A percentile compares a stretch with the other conserved stretches of the same genome.
phyloP scores from a whole-genome alignment of 495 filamentous ascomycete species.

The Baudoinia panamericana region DNA sequence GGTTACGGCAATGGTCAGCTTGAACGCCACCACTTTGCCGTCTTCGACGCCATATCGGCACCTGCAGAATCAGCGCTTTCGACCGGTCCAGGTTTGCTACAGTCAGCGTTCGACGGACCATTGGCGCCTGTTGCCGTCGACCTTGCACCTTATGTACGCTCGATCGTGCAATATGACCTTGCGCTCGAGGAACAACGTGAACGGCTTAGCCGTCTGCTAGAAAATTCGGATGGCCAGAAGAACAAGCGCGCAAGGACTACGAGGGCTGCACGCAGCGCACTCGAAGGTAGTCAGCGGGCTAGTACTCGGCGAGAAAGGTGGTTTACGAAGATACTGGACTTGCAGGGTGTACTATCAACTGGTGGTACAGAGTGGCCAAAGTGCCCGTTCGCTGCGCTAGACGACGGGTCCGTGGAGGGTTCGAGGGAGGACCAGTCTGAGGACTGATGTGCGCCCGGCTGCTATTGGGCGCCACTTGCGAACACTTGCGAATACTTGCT shows the following conservation, averaged over 20 bases:
- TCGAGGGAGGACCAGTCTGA: too few relatives aligned
- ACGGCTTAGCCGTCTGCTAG: constrained; percentile 48
- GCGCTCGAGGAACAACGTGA: constrained; percentile 53
- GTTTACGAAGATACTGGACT: constrained; percentile 57
- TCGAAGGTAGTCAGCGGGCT: constrained; percentile 65
- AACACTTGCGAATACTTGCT: too few relatives aligned
- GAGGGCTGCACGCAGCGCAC: constrained; percentile 62
- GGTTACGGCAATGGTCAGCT: too few relatives aligned
- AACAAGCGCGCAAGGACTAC: constrained; percentile 62
- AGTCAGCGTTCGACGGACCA: constrained; percentile 61
- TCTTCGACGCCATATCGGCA: constrained; percentile 45
- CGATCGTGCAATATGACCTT: constrained; percentile 64
- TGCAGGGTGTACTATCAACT: constrained; percentile 49
- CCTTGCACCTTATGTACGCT: constrained; percentile 69
- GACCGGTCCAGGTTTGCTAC: constrained; percentile 25
- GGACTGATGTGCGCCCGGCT: too few relatives aligned
- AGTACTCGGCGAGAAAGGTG: constrained; percentile 63
- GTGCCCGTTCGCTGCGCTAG: not conserved
- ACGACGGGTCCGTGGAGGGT: too few relatives aligned
- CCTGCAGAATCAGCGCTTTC: constrained; percentile 31
- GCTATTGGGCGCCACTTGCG: too few relatives aligned
- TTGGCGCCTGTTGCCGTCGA: constrained; percentile 52
- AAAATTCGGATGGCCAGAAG: constrained; percentile 34
- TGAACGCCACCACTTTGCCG: constrained; percentile 33
- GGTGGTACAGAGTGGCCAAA: constrained; percentile 48